phyloP scores from a whole-genome alignment of 1,139 yeast species.

The Scheffersomyces segobiensis region DNA sequence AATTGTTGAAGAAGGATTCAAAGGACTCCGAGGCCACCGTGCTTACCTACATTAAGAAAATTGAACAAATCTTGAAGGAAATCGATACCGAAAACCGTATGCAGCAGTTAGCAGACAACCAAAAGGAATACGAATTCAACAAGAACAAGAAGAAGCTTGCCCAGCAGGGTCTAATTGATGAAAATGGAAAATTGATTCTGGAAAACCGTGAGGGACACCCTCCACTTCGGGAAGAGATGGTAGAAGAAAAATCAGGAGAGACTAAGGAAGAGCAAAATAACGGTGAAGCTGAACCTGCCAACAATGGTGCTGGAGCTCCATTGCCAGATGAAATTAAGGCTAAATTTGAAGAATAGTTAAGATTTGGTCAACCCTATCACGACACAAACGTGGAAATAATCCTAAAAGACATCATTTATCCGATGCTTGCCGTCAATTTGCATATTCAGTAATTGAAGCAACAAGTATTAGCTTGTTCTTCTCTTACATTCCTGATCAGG shows the following conservation, averaged over 20 bases:
- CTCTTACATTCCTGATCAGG: not conserved
- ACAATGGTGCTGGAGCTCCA: not conserved
- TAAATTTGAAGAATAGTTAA: not conserved
- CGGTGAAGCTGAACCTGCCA: not conserved
- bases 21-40: constrained; percentile 11
- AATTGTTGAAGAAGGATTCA: constrained; percentile 25
- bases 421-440: not conserved
- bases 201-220: not conserved
- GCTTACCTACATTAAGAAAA: constrained; percentile 3
- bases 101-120: not conserved
- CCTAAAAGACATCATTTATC: not conserved
- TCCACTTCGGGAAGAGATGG: not conserved
- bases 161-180: not conserved
- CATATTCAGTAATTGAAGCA: not conserved
- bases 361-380: not conserved
- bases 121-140: not conserved
- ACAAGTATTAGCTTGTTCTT: not conserved
- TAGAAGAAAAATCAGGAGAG: not conserved
- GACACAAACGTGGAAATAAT: not conserved
- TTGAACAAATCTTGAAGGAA: not conserved
- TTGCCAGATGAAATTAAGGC: not conserved
- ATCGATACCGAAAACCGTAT: not conserved
- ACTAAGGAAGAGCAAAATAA: not conserved
- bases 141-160: not conserved
- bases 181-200: not conserved